A percentile compares a stretch with the other conserved stretches of the same genome.
phyloP scores from a whole-genome alignment of 129 eudicot genomes.

The Scalesia atractyloides region DNA sequence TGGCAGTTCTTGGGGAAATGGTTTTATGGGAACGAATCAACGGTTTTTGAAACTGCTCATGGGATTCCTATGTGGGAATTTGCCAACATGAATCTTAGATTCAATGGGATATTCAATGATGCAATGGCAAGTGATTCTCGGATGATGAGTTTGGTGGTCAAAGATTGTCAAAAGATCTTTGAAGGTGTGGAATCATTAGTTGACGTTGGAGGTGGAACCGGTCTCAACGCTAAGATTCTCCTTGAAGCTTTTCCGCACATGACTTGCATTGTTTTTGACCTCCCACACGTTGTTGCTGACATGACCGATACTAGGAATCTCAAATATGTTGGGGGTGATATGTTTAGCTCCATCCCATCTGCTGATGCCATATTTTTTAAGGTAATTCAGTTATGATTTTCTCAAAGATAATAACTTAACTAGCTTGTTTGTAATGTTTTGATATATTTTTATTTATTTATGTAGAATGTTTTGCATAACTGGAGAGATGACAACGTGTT shows the following conservation, averaged over 20 bases:
- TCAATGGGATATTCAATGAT: conserved; percentile 27
- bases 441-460: not conserved
- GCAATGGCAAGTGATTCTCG: conserved; percentile 42
- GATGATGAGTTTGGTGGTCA: conserved; percentile 24
- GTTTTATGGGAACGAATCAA: conserved; percentile 25
- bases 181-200: conserved; percentile 43
- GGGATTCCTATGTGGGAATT: conserved; percentile 31
- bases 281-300: conserved; percentile 47
- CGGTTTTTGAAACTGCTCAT: conserved; percentile 34
- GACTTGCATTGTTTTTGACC: conserved; percentile 50
- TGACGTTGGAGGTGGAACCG: conserved; percentile 62
- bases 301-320: conserved; percentile 29
- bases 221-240: conserved; percentile 36
- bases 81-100: conserved; percentile 24
- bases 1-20: conserved; percentile 29
- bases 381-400: conserved; percentile 15
- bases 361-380: conserved; percentile 42
- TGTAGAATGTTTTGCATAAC: conserved; percentile 35
- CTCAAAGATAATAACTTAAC: too few relatives aligned
- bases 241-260: conserved; percentile 36
- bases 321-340: conserved; percentile 47
- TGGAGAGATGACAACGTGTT: conserved; percentile 38
- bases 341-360: conserved; percentile 46
- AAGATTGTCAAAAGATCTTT: conserved; percentile 31
- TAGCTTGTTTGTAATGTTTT: not conserved